Conservation (phyloP, 805 yeast species). For the Hanseniaspora lindneri region DNA sequence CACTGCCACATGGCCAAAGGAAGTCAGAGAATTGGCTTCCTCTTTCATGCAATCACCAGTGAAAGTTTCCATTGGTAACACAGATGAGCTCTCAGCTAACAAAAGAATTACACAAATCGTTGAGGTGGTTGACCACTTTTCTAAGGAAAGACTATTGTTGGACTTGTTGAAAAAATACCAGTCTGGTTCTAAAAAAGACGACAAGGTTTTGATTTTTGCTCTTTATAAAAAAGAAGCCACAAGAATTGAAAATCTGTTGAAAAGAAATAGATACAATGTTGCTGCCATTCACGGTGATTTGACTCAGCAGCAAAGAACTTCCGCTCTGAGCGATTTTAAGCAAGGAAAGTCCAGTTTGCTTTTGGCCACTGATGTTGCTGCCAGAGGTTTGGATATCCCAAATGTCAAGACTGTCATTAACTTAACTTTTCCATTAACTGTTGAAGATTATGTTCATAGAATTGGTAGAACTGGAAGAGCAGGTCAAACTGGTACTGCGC, state of each 20-base stretch:
- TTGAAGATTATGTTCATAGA: slow-evolving; percentile 93
- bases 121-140: slow-evolving; percentile 75
- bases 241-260: slow-evolving; percentile 67
- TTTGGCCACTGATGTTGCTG: slow-evolving; percentile 97
- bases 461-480: slow-evolving; percentile 98
- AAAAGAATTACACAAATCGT: slow-evolving; percentile 87
- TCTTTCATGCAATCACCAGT: slow-evolving; percentile 78
- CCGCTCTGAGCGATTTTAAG: slow-evolving; percentile 76
- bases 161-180: slow-evolving; percentile 66
- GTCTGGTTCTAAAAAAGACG: slow-evolving; percentile 51
- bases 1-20: slow-evolving; percentile 99
- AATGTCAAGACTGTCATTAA: slow-evolving; percentile 92
- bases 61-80: slow-evolving; percentile 82
- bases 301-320: slow-evolving; percentile 81
- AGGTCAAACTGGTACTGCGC: slow-evolving; percentile 87
- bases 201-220: slow-evolving; percentile 83
- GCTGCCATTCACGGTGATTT: slow-evolving; percentile 96
- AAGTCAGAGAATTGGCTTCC: slow-evolving; percentile 83
- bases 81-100: slow-evolving; percentile 89
- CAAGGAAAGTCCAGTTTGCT: slow-evolving; percentile 60
- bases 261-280: slow-evolving; percentile 62
- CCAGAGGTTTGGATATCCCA: slow-evolving; percentile 95
- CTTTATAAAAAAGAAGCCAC: slow-evolving; percentile 93
- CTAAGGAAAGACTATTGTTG: slow-evolving; percentile 66
- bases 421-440: slow-evolving; percentile 89